Evolutionary conservation across 208 protist genomes (phyloP).

Genomic region (Phytomonas francai): DNA sequence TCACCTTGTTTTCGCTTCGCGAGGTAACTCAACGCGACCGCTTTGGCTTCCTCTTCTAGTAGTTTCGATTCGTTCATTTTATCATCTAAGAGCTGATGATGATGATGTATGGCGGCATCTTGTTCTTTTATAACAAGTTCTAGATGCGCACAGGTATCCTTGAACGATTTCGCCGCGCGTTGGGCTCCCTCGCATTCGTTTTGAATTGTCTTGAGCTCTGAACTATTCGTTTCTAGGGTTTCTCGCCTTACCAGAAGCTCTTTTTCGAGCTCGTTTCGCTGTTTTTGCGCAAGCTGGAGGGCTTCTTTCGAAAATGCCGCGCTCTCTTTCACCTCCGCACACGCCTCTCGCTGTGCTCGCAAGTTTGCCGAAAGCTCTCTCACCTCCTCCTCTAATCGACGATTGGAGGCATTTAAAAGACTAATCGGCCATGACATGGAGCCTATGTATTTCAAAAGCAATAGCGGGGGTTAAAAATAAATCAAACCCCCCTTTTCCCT

Average conservation of each 20-base stretch:
- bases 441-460: neutral
- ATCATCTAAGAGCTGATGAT: constrained; percentile 11
- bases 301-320: constrained; percentile 29
- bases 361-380: constrained; percentile 23
- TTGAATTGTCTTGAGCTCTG: constrained; percentile 18
- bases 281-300: constrained; percentile 20
- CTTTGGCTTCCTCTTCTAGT: constrained; percentile 30
- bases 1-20: constrained; percentile 30
- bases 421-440: constrained; percentile 58
- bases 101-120: constrained; percentile 12
- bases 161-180: constrained; percentile 9
- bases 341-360: constrained; percentile 20
- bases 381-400: constrained; percentile 31
- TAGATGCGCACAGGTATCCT: constrained; percentile 16
- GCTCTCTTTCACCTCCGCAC: constrained; percentile 32
- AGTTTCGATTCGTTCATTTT: constrained; percentile 17
- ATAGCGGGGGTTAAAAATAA: neutral
- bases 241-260: constrained; percentile 11
- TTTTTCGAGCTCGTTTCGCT: constrained; percentile 15
- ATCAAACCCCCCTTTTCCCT: neutral
- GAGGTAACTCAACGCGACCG: constrained; percentile 22
- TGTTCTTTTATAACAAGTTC: constrained; percentile 8
- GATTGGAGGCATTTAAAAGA: constrained; percentile 62
- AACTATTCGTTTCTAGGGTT: constrained; percentile 8
- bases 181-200: constrained; percentile 17